Base-by-base conservation (phyloP, 2,329 filamentous ascomycete genomes). In the Fusarium succisae region DNA sequence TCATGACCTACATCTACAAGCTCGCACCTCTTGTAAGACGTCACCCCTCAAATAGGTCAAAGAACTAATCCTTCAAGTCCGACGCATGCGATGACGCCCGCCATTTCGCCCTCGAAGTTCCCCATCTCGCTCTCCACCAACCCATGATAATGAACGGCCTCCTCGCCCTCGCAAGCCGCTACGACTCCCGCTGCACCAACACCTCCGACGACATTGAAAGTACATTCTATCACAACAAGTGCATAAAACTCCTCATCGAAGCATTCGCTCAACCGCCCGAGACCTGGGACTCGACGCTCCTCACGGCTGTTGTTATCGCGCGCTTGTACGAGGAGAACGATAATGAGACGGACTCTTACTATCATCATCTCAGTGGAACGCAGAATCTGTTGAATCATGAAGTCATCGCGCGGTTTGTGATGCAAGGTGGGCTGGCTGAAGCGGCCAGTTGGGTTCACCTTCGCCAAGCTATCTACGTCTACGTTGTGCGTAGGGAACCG, bases 81-180 rank as follows among this genome's bases (percentile, higher is more conserved):
- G 64, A 67, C 28, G 64, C 64, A 0, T 67, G 64, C 0, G 64
- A 66, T 0, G 62, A 67, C 2, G 38, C 51, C 8, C 64, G 64
- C 0, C 64, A 66, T 24, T 67, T 67, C 18, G 26, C 38, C 2
- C 64, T 67, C 6, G 50, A 67, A 59, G 62, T 67, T 0, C 64
- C 64, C 5, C 62, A 39, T 8, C n/a, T 67, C 0, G 62, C 64
- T 0, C 44, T 67, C 13, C 51, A 50, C 4, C 39, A 59, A 10
- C 64, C 62, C 1, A 67, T 66, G 64, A 59, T 67, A 8, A 48
- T 67, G n/a, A 58, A 67, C 17, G 64, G 64, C 2, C 28, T 67
- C 5, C 38, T 67, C n/a, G 64, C 64, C 1, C 38, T 67, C 2
- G 26, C 64, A 18, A 66, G 64, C 17, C 64, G 62, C 18, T 66